phyloP scores from a whole-genome alignment of 495 filamentous ascomycete species.

The Penicillium ochrochloron region DNA sequence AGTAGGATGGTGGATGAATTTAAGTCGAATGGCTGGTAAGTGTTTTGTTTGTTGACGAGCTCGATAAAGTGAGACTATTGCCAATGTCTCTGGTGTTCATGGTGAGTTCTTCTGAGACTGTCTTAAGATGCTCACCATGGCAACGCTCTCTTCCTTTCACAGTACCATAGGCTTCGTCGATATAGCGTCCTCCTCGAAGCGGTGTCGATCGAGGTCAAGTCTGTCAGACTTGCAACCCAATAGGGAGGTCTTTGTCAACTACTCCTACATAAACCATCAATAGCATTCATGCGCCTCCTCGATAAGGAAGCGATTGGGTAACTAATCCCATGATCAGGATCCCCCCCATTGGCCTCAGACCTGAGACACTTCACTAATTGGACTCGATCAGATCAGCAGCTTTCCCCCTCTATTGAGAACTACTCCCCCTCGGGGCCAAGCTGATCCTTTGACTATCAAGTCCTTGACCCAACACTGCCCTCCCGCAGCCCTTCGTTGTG shows the following conservation, averaged over 20 bases:
- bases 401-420: neutral
- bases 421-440: neutral
- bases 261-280: neutral
- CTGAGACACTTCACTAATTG: neutral
- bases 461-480: neutral
- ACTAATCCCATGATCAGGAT: neutral
- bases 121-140: constrained; percentile 3
- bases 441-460: neutral
- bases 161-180: neutral
- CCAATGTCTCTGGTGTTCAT: neutral
- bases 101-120: constrained; percentile 5
- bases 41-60: neutral
- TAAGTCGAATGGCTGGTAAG: neutral
- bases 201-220: neutral
- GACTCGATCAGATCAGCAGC: neutral
- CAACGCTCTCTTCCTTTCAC: neutral
- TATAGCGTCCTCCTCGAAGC: neutral
- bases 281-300: neutral
- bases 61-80: neutral
- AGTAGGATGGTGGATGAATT: neutral
- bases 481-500: neutral
- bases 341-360: neutral
- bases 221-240: neutral
- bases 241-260: neutral
- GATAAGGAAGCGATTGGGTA: neutral